Evolutionary conservation across 139 green algal genomes (phyloP), one percentile per base, ranked within the genome.

Genomic region (Haematococcus lacustris): DNA sequence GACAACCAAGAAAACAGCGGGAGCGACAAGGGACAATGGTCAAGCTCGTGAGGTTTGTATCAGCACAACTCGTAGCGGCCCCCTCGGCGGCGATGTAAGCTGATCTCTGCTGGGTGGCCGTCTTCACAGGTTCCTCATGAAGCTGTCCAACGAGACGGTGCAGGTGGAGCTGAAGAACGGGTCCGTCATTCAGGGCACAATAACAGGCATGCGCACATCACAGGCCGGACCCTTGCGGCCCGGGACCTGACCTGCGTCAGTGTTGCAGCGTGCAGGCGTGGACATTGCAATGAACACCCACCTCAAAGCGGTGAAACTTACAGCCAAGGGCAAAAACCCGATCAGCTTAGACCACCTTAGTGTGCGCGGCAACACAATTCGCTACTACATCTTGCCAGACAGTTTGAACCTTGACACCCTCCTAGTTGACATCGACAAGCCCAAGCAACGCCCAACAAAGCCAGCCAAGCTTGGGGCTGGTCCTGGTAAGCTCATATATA

Each of bases 201-300:
- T 99, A 57, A 93, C 88, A 71, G 92, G 93, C 96, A 38, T 26
- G 84, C 34, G 61, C 34, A 43, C 32, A 53, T 9, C 43, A 17
- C 43, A 9, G 17, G 43, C 6, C 53, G n/a, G n/a, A n/a, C n/a
- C n/a, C n/a, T n/a, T n/a, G n/a, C n/a, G n/a, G n/a, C n/a, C n/a
- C n/a, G n/a, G n/a, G n/a, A n/a, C n/a, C n/a, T n/a, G n/a, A n/a
- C n/a, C n/a, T n/a, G n/a, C n/a, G n/a, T n/a, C n/a, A n/a, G n/a
- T n/a, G n/a, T n/a, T n/a, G n/a, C 92, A 1, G 53, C 53, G 4
- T 64, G 53, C 91, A 96, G 94, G 95, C 38, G 96, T 99, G 21
- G 96, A 99, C 73, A 90, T 97, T 40, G 93, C 93, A 13, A 99
- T 99, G 96, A 99, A 99, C 86, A 99, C 94, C 7, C 96, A 99